Base-by-base conservation (phyloP, 257 asterid species). In the Plantago major region DNA sequence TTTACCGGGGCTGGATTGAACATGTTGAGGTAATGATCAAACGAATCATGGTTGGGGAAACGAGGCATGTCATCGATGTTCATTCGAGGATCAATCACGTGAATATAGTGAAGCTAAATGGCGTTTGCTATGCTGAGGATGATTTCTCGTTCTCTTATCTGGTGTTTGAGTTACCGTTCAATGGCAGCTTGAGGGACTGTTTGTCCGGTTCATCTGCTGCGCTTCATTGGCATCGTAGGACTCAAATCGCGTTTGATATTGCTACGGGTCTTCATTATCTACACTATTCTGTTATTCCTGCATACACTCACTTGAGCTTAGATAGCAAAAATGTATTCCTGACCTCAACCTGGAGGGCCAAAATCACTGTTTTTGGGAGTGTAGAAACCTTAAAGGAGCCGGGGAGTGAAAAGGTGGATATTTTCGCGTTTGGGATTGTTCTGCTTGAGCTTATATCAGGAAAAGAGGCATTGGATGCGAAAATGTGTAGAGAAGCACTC, bases 71-170 rank as follows among this genome's bases (percentile, higher is more conserved):
- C 3, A 80, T 86, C 40, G 90, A 89, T 62, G 78, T 89, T 12
- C 90, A 86, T 47, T 80, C 90, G 1, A 89, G 68, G 38, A 82
- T 86, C 72, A 84, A 86, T 54, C 96, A 89, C 18, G 90, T 89
- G 0, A 86, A 78, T 55, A 82, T 86, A 17, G 82, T 84, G 70
- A 84, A 77, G 68, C 79, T 89, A 10, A 63, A 63, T 0, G 96
- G 96, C 0, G 87, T 86, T 13, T 84, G 93, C 38, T 86, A 84
- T 16, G 82, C 82, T 0, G 78, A 76, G 10, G 71, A 74, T 10
- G 76, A 74, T 12, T 62, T 64, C 33, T 60, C 76, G 9, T 75
- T 65, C 55, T 78, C 85, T 5, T 89, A 75, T 65, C 88, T 89
- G 0, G 83, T 86, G 30, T 83, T 82, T 10, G 95, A 89, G 65